These are phyloP conservation scores for Venturia asperata DNA, from an alignment of 2,329 filamentous ascomycete species.

Conservation along the genomic window DNA sequence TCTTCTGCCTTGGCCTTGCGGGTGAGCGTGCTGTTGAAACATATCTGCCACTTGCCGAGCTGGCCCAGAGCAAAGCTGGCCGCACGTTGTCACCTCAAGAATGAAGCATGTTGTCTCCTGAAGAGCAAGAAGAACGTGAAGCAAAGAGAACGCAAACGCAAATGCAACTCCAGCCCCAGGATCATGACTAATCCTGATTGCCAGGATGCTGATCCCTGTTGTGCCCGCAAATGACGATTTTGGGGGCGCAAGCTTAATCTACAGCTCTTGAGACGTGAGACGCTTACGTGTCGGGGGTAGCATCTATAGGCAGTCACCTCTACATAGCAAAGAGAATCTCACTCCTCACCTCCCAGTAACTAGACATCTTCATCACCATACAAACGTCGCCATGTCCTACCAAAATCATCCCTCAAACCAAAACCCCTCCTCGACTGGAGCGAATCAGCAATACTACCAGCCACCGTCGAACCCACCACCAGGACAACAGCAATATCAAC, in stretches of 20 bases:
- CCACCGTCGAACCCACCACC: constrained; percentile 10
- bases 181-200: not conserved
- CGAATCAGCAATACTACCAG: constrained; percentile 6
- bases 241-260: constrained; percentile 3
- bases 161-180: too few species aligned
- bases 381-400: not conserved
- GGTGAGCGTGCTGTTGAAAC: too few species aligned
- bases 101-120: too few species aligned
- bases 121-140: too few species aligned
- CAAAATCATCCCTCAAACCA: constrained; percentile 6
- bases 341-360: not conserved
- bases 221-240: constrained; percentile 3
- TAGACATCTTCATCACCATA: not conserved
- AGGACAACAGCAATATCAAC: constrained; percentile 3
- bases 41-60: too few species aligned
- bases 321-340: not conserved
- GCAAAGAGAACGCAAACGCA: too few species aligned
- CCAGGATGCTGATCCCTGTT: constrained; percentile 2
- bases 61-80: too few species aligned
- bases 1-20: too few species aligned
- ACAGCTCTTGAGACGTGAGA: not conserved
- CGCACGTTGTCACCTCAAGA: too few species aligned
- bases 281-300: not conserved
- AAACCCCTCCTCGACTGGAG: not conserved
- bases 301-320: not conserved